A percentile compares a stretch with the other conserved stretches of the same genome.
Conservation (phyloP, 2,329 filamentous ascomycete species). For the Ceratocystis alfenasii region DNA sequence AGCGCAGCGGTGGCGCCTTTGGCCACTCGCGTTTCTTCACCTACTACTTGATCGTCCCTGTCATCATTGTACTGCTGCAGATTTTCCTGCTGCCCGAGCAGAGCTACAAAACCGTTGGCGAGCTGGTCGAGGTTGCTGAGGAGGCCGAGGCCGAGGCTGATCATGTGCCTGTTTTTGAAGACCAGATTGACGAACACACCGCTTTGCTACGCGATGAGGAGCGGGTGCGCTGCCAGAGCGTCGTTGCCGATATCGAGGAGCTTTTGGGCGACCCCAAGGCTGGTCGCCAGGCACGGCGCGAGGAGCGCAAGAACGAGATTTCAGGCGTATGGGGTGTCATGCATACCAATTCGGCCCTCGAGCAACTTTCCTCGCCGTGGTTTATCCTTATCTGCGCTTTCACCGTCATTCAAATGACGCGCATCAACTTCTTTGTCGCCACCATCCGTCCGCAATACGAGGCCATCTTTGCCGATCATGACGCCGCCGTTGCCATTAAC, state of each 20-base stretch:
- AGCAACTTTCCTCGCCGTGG: constrained; percentile 72
- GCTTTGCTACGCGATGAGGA: constrained; percentile 45
- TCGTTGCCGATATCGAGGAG: constrained; percentile 59
- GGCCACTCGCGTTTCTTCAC: constrained; percentile 59
- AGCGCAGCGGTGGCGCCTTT: constrained; percentile 43
- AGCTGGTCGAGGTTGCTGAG: constrained; percentile 64
- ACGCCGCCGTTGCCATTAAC: constrained; percentile 58
- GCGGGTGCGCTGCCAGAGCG: constrained; percentile 47
- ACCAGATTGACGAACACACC: constrained; percentile 48
- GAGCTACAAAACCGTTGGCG: constrained; percentile 75
- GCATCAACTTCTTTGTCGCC: constrained; percentile 88
- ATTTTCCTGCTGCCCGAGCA: constrained; percentile 59
- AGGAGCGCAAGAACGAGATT: constrained; percentile 56
- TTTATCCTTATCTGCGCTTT: constrained; percentile 75
- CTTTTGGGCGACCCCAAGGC: constrained; percentile 55
- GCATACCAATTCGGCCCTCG: constrained; percentile 55
- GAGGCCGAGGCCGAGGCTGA: constrained; percentile 31
- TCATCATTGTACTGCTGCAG: constrained; percentile 53
- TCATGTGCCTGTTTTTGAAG: constrained; percentile 33
- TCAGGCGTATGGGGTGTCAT: constrained; percentile 80
- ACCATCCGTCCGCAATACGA: constrained; percentile 74
- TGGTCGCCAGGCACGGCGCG: constrained; percentile 50
- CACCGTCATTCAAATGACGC: constrained; percentile 63
- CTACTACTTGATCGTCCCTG: constrained; percentile 57
- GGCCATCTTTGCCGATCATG: constrained; percentile 53